Percentiles rank a stretch among this genome's conserved stretches.
Evolutionary conservation across 192 early-diverging fungal species (phyloP).

Genomic region (Podila minutissima): DNA sequence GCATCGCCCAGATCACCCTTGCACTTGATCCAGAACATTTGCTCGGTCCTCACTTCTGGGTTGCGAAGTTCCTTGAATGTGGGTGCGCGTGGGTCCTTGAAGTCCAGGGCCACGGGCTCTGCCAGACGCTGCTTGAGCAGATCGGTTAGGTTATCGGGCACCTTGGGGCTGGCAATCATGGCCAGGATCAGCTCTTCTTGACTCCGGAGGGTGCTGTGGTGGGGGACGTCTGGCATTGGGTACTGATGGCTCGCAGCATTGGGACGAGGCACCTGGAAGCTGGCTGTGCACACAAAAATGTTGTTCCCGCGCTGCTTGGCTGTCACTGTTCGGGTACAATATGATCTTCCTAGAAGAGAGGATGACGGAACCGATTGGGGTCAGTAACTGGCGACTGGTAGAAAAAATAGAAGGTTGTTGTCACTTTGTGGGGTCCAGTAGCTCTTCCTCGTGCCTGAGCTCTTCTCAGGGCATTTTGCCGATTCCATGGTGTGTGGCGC

Average conservation of each 20-base stretch:
- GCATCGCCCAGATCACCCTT: conserved; percentile 67
- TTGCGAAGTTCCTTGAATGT: conserved; percentile 18
- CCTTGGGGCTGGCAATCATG: conserved; percentile 34
- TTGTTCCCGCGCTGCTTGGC: conserved; percentile 82
- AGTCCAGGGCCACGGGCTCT: conserved; percentile 39
- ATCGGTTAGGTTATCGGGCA: conserved; percentile 19
- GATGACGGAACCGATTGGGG: not conserved
- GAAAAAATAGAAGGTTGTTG: too few species aligned
- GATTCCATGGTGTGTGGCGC: too few species aligned
- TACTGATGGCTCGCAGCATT: conserved; percentile 76
- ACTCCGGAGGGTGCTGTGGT: conserved; percentile 33
- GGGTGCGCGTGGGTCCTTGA: conserved; percentile 27
- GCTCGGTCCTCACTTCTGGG: conserved; percentile 19
- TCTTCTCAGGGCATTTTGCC: too few species aligned
- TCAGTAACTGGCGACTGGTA: not conserved
- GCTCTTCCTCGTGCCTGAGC: too few species aligned
- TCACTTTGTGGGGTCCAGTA: too few species aligned
- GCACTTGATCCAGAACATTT: conserved; percentile 70
- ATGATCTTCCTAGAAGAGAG: conserved; percentile 54
- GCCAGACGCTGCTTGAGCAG: conserved; percentile 18
- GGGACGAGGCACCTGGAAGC: conserved; percentile 75
- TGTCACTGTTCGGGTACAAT: conserved; percentile 72
- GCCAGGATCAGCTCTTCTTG: conserved; percentile 39
- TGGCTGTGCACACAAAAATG: conserved; percentile 81
- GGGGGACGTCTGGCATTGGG: conserved; percentile 63